Conservation (phyloP, 2,329 filamentous ascomycete species). For the Beauveria caledonica region DNA sequence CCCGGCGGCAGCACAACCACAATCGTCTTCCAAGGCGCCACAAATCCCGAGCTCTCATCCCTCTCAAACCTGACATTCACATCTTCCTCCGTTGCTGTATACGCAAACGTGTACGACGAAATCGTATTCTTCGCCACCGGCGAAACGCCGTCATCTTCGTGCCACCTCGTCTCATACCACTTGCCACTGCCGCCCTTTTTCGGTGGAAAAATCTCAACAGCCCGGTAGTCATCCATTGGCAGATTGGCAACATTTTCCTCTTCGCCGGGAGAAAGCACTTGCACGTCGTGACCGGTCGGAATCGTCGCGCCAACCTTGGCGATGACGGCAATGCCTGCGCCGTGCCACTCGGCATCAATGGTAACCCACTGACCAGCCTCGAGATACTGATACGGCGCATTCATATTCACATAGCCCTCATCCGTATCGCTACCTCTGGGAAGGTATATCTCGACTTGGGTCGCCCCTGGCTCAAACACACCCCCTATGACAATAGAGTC, state of each 20-base stretch:
- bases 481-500: constrained; percentile 58
- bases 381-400: constrained; percentile 51
- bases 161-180: constrained; percentile 25
- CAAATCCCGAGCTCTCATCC: constrained; percentile 25
- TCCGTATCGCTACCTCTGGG: constrained; percentile 41
- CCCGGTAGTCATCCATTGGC: constrained; percentile 33
- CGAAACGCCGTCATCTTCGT: constrained; percentile 32
- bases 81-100: constrained; percentile 14
- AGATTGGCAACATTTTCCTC: constrained; percentile 30
- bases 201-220: constrained; percentile 35
- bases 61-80: constrained; percentile 22
- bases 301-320: constrained; percentile 32
- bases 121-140: constrained; percentile 23
- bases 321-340: constrained; percentile 31
- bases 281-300: constrained; percentile 29
- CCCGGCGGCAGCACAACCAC: constrained; percentile 25
- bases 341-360: constrained; percentile 34
- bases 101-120: constrained; percentile 25
- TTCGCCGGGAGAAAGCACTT: constrained; percentile 28
- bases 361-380: constrained; percentile 33
- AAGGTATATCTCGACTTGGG: constrained; percentile 51
- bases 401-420: constrained; percentile 54
- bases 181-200: constrained; percentile 15
- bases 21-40: constrained; percentile 26
- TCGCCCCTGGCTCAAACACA: constrained; percentile 53